These are phyloP conservation scores for Umbilicus rupestris DNA, from an alignment of 164 flowering plant species.

Conservation along the genomic window DNA sequence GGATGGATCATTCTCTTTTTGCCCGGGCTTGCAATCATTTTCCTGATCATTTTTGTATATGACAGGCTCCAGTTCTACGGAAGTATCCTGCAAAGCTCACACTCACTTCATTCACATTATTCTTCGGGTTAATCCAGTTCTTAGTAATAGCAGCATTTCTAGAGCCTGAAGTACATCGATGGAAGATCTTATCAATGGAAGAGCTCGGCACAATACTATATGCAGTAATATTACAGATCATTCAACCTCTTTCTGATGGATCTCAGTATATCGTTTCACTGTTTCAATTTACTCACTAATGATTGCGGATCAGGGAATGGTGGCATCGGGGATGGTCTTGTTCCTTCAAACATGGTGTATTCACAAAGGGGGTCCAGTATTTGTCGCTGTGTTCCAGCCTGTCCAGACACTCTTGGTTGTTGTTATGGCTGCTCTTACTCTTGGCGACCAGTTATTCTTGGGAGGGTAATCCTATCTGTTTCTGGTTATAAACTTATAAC, in stretches of 20 bases:
- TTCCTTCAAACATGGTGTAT: constrained; percentile 80
- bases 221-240: constrained; percentile 58
- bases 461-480: constrained; percentile 41
- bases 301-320: constrained; percentile 43
- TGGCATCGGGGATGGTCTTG: constrained; percentile 60
- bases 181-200: constrained; percentile 57
- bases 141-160: constrained; percentile 45
- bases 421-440: constrained; percentile 52
- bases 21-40: neutral
- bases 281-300: neutral
- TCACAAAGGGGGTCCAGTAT: constrained; percentile 65
- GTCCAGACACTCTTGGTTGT: constrained; percentile 65
- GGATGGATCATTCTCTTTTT: neutral
- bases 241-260: neutral
- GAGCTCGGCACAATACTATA: constrained; percentile 60
- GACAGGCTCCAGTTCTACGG: constrained; percentile 64
- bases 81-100: constrained; percentile 78
- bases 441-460: constrained; percentile 62
- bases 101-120: constrained; percentile 68
- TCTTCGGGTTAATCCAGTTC: constrained; percentile 70
- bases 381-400: constrained; percentile 72
- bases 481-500: neutral
- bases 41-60: neutral
- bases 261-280: neutral
- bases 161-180: constrained; percentile 39